Base-by-base conservation (phyloP, 108 stramenopile species). In the Schizochytrium sp. region DNA sequence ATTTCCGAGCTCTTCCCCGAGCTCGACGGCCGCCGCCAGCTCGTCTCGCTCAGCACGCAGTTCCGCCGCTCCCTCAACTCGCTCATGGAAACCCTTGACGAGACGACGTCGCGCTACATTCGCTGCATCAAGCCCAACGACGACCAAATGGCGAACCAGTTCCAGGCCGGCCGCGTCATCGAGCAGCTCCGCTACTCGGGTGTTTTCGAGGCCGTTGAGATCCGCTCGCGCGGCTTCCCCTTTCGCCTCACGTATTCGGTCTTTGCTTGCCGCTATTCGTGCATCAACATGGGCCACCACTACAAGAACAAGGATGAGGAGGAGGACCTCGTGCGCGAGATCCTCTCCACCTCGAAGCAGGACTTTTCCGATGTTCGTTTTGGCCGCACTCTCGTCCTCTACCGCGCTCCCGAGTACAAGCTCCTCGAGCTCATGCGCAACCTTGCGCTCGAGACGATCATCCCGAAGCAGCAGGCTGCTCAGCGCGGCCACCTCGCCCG, bases 81-180 rank as follows among this genome's bases (percentile, higher is more conserved):
- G 28, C 93, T 98, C 8, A 97, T 97, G 89, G 90, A 92, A 16
- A 91, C 94, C 41, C 95, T 97, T 57, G 95, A 96, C 60, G 91
- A 89, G 5, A 97, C 96, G 19, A 90, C 93, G 19, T 96, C 97
- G 5, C 96, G 97, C 87, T 97, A 97, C 90, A 96, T 97, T 87
- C 96, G 97, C 60, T 98, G 97, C 88, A 88, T 98, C 72, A 97
- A 97, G 91, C 96, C 96, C 43, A 98, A 98, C 90, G 96, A 96
- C 87, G 95, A 95, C 34, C 90, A 96, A 41, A 88, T 92, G 12
- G 93, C 96, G 0, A 95, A 96, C 72, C 92, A 87, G 60, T 97
- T 97, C 72, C 96, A 98, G 89, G 96, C 96, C 5, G 58, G 43
- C 87, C 25, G 12, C 21, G 87, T 87, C 34, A 34, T 88, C 3